phyloP scores from a whole-genome alignment of 2,329 filamentous ascomycete genomes.

The Periconia sp. region DNA sequence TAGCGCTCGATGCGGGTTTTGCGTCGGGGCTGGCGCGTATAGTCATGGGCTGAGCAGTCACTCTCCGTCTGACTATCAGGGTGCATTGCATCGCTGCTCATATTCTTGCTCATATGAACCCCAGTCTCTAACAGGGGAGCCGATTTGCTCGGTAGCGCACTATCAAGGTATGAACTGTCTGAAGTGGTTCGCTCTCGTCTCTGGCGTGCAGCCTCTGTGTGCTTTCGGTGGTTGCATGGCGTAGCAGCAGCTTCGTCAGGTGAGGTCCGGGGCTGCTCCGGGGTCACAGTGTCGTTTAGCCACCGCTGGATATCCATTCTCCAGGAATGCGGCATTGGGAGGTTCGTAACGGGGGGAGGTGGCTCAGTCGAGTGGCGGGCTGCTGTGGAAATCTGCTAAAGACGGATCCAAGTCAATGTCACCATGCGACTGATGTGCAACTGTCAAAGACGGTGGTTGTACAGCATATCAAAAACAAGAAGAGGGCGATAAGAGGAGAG shows the following conservation, averaged over 20 bases:
- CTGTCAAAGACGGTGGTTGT: slow-evolving; percentile 17
- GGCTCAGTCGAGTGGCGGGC: slow-evolving; percentile 23
- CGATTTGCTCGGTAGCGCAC: slow-evolving; percentile 14
- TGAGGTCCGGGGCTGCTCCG: slow-evolving; percentile 30
- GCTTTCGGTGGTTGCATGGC: slow-evolving; percentile 17
- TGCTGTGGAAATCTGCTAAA: slow-evolving; percentile 10
- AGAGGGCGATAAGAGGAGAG: slow-evolving; percentile 15
- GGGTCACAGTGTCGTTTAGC: slow-evolving; percentile 46
- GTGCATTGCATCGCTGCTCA: slow-evolving; percentile 17
- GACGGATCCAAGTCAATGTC: slow-evolving; percentile 1
- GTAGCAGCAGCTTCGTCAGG: slow-evolving; percentile 6
- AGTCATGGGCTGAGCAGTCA: slow-evolving; percentile 29
- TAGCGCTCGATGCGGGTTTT: slow-evolving; percentile 53
- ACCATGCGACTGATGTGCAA: neutral
- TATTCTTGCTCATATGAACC: slow-evolving; percentile 9
- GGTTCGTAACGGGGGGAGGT: slow-evolving; percentile 1
- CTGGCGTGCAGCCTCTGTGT: slow-evolving; percentile 16
- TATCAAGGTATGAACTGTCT: slow-evolving; percentile 43
- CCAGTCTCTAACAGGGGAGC: slow-evolving; percentile 8
- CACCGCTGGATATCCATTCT: slow-evolving; percentile 50
- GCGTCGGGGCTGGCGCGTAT: slow-evolving; percentile 48
- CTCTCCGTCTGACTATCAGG: slow-evolving; percentile 14
- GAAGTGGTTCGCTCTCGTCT: slow-evolving; percentile 39
- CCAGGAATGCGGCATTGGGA: neutral
- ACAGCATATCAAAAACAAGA: slow-evolving; percentile 25